Conservation (phyloP, 768 basidiomycete genomes). For the Boletellus sp. region DNA sequence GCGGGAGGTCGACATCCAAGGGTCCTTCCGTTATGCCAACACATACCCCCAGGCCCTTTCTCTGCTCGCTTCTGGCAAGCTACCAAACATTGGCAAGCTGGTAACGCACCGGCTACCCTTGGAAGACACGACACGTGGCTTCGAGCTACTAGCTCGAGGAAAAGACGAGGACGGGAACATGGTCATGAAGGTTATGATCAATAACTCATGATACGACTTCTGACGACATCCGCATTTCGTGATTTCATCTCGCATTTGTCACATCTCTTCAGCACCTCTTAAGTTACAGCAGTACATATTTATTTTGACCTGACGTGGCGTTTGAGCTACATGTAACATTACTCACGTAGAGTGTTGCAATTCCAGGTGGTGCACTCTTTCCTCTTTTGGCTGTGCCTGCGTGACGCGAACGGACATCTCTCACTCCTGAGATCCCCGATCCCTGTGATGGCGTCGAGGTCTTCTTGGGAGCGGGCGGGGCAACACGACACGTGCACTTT, state of each 20-base stretch:
- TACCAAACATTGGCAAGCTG: constrained; percentile 65
- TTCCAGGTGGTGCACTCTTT: constrained; percentile 2
- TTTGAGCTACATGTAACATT: constrained; percentile 23
- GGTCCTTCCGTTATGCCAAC: constrained; percentile 88
- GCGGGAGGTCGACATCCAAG: constrained; percentile 90
- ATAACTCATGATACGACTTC: constrained; percentile 34
- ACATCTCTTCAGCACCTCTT: constrained; percentile 7
- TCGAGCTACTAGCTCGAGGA: constrained; percentile 76
- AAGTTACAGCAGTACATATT: constrained; percentile 12
- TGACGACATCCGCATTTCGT: background rate
- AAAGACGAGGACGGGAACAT: constrained; percentile 74
- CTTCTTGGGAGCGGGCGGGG: background rate
- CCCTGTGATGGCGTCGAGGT: no score
- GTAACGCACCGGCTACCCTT: constrained; percentile 76
- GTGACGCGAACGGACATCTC: background rate
- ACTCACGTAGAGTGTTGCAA: constrained; percentile 12
- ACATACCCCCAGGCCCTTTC: constrained; percentile 85
- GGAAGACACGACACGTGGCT: constrained; percentile 65
- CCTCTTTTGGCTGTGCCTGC: constrained; percentile 1
- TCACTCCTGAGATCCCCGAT: constrained; percentile 10
- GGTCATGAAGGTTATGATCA: constrained; percentile 90
- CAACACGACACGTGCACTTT: constrained; percentile 9
- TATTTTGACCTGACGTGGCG: constrained; percentile 7
- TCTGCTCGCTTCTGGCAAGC: constrained; percentile 63
- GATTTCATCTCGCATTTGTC: constrained; percentile 4